Evolutionary conservation across 2,329 filamentous ascomycete species (phyloP).

Genomic region (Davidsoniella neocaledoniae): DNA sequence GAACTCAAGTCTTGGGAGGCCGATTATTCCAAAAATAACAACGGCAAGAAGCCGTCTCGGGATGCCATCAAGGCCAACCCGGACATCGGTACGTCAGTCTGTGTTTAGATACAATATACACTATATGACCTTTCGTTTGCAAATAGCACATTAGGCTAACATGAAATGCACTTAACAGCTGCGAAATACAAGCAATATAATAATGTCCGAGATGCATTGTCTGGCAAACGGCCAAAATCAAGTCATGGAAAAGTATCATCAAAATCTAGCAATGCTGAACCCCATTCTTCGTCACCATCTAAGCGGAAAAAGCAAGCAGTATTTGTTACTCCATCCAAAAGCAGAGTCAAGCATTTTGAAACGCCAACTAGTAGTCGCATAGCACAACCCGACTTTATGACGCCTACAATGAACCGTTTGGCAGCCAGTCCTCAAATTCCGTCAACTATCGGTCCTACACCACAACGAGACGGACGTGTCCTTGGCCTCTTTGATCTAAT

Average conservation of each 20-base stretch:
- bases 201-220: constrained; percentile 41
- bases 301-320: constrained; percentile 23
- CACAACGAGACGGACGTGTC: constrained; percentile 61
- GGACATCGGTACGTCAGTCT: constrained; percentile 41
- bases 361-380: constrained; percentile 19
- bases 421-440: constrained; percentile 34
- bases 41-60: constrained; percentile 51
- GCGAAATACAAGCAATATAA: constrained; percentile 69
- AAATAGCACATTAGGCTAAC: no score
- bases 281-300: constrained; percentile 27
- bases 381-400: constrained; percentile 27
- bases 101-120: no score
- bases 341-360: constrained; percentile 12
- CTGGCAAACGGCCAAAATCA: constrained; percentile 31
- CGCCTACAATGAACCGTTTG: constrained; percentile 38
- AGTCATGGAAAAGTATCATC: constrained; percentile 16
- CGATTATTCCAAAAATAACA: constrained; percentile 43
- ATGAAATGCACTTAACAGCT: constrained; percentile 18
- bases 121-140: no score
- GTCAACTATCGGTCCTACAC: constrained; percentile 57
- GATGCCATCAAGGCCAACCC: constrained; percentile 62
- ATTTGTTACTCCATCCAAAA: constrained; percentile 30
- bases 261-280: constrained; percentile 18
- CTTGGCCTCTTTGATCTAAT: constrained; percentile 63
- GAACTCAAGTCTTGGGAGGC: constrained; percentile 63